A percentile compares a stretch with the other conserved stretches of the same genome.
Evolutionary conservation across 2,329 filamentous ascomycete species (phyloP).

Genomic region (Epichloe baconii): DNA sequence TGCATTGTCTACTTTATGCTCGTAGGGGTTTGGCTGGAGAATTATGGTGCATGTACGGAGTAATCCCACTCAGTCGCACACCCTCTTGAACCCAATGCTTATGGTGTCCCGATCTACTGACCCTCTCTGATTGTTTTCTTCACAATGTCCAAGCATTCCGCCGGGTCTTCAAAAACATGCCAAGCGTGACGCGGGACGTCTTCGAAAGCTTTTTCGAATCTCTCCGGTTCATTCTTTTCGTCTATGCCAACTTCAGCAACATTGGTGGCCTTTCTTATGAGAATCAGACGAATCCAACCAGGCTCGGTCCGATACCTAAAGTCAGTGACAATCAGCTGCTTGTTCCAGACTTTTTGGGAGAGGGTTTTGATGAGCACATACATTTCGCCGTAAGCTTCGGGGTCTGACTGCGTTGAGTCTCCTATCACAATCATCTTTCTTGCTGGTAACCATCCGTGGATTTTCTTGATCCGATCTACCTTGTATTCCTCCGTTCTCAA

Average conservation of each 20-base stretch:
- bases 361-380: constrained; percentile 26
- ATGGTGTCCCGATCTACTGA: background rate
- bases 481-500: constrained; percentile 80
- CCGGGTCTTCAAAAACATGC: constrained; percentile 70
- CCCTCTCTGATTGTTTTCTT: constrained; percentile 9
- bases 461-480: constrained; percentile 61
- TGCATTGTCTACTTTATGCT: too few relatives aligned
- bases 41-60: background rate
- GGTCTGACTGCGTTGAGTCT: constrained; percentile 84
- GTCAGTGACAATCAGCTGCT: constrained; percentile 3
- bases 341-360: background rate
- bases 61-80: background rate
- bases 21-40: background rate
- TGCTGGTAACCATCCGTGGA: constrained; percentile 66
- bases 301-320: constrained; percentile 47
- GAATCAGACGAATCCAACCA: constrained; percentile 70
- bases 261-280: constrained; percentile 72
- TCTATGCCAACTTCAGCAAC: constrained; percentile 56
- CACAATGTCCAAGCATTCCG: constrained; percentile 39
- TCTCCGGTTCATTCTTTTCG: constrained; percentile 56
- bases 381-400: constrained; percentile 77
- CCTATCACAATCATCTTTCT: constrained; percentile 74
- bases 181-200: constrained; percentile 57
- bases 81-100: background rate
- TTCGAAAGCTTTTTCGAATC: constrained; percentile 76